Evolutionary conservation across 768 basidiomycete species (phyloP), one percentile per base, ranked within the genome.

Genomic region (Kwoniella mangroviensis): DNA sequence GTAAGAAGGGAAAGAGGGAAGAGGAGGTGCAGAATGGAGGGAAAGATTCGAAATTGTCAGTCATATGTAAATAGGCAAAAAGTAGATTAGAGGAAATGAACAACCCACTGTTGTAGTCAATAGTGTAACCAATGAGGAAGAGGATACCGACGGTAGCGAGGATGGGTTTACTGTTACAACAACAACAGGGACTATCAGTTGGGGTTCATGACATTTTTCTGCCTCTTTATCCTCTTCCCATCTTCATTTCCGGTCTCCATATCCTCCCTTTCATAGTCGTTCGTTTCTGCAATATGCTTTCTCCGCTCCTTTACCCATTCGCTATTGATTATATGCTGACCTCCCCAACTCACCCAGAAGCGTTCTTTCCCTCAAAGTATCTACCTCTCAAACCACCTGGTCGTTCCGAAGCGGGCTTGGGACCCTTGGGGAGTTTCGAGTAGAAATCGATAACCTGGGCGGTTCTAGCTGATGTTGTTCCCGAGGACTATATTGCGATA

Each of bases 351-450:
- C 74, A 83, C 82, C 80, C 82, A 73, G 79, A 81, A 41, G 93
- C 94, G 83, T 93, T 96, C 85, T 89, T 89, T 72, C 93, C 94
- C 75, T 87, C 89, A 84, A 94, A 94, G 85, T 86, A 92, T 55
- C 90, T 86, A 55, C 83, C 91, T 84, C 92, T 91, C 79, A 96
- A 85, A 22, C 93, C 92, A 22, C 81, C 68, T 81, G 84, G 65
- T 84, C 84, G 63, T 87, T 78, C 85, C 21, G 89, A 85, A 49
- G 86, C 81, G 19, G 92, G 86, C 43, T 89, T 88, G 51, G 88
- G 86, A 56, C 95, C 95, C 84, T 98, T 98, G 74, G 94, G 96
- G 60, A 98, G 88, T 84, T 93, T 95, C 70, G 92, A 94, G 87
- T 98, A 98, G 85, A 97, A 98, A 75, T 93, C 89, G 73, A 97